These are phyloP conservation scores for Leccinellum rugosiceps DNA, from an alignment of 768 basidiomycete species.

Conservation along the genomic window DNA sequence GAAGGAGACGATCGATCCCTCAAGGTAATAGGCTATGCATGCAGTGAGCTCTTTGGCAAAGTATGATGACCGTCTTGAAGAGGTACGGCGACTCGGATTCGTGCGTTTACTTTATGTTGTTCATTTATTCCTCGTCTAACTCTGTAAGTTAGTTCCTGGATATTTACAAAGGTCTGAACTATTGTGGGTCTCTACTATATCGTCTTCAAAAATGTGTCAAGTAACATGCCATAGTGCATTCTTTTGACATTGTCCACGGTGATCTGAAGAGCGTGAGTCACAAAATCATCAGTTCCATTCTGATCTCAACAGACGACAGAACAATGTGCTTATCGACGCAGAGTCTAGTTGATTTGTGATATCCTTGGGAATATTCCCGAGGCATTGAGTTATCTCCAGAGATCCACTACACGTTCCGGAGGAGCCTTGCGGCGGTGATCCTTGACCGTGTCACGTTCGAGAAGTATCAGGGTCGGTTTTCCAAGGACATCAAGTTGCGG, in stretches of 20 bases:
- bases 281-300: neutral
- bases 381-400: neutral
- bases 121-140: neutral
- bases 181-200: neutral
- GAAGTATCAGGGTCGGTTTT: too few relatives aligned
- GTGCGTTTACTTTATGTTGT: neutral
- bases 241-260: neutral
- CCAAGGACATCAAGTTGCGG: too few relatives aligned
- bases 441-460: too few relatives aligned
- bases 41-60: neutral
- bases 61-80: neutral
- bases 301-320: neutral
- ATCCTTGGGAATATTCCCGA: neutral
- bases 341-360: too few relatives aligned
- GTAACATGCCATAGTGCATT: neutral
- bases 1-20: neutral
- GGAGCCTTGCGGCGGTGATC: neutral
- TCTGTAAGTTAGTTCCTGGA: neutral
- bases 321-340: conserved; percentile 2
- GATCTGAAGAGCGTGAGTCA: neutral
- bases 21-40: neutral
- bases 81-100: neutral
- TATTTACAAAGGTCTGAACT: neutral
- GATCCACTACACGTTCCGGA: neutral
- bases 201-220: neutral